These are phyloP conservation scores for Tephrocybe sp. DNA, from an alignment of 768 basidiomycete genomes.

Conservation along the genomic window DNA sequence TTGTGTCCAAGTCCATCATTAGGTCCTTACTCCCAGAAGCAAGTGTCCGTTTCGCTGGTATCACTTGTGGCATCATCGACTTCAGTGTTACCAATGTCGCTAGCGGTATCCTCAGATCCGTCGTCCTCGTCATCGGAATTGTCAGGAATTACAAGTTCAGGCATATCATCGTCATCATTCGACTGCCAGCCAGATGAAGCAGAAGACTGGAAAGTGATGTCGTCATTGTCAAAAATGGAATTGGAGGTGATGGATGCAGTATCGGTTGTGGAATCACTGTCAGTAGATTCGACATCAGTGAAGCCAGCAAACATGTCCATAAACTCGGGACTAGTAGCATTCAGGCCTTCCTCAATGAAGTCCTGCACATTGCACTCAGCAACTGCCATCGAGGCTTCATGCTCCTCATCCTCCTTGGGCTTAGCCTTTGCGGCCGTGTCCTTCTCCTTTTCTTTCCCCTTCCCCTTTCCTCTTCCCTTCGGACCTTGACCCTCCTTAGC, in stretches of 20 bases:
- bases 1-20: too few relatives aligned
- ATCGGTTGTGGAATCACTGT: background rate
- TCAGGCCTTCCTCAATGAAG: background rate
- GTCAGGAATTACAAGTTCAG: background rate
- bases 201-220: background rate
- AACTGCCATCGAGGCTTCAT: background rate
- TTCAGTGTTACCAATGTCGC: background rate
- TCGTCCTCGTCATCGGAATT: background rate
- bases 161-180: slow-evolving; percentile 2
- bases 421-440: slow-evolving; percentile 7
- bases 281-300: background rate
- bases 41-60: background rate
- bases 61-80: background rate
- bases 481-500: slow-evolving; percentile 17
- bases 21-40: background rate
- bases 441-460: slow-evolving; percentile 6
- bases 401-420: slow-evolving; percentile 14
- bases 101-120: background rate
- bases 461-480: slow-evolving; percentile 13
- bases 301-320: background rate
- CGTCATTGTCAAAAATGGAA: background rate
- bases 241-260: background rate
- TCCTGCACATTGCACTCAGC: background rate
- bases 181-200: background rate
- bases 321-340: background rate